Percentiles rank a stretch among this genome's conserved stretches.
These are phyloP conservation scores for Coleophoma eucalyptorum DNA, from an alignment of 2,329 filamentous ascomycete genomes.

Conservation along the genomic window DNA sequence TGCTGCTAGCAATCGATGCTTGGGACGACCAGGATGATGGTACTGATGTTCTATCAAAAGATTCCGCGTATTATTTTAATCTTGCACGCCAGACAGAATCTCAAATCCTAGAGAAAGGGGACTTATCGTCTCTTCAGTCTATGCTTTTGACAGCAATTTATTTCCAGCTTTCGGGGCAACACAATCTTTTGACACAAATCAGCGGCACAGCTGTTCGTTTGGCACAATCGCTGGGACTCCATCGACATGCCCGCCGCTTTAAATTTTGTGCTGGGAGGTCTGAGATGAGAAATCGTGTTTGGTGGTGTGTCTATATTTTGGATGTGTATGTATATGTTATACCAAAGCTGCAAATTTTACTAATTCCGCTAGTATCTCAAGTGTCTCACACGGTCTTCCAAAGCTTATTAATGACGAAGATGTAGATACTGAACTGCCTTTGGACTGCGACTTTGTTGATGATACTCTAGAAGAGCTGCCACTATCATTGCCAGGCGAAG, in stretches of 20 bases:
- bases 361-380: conserved; percentile 2
- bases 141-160: neutral
- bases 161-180: neutral
- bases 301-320: conserved; percentile 5
- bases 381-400: conserved; percentile 1
- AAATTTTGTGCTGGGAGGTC: neutral
- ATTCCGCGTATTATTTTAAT: neutral
- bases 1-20: neutral
- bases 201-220: neutral
- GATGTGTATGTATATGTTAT: neutral
- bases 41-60: neutral
- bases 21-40: neutral
- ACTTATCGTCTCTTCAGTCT: neutral
- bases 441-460: conserved; percentile 1
- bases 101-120: neutral
- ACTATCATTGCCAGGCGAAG: conserved; percentile 2
- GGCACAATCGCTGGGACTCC: neutral
- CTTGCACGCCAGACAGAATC: neutral
- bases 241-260: neutral
- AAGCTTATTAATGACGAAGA: conserved; percentile 3
- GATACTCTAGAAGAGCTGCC: neutral
- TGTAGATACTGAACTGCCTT: conserved; percentile 3
- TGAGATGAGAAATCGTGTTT: neutral
- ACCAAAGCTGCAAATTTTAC: neutral
- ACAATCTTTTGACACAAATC: neutral